Evolutionary conservation across 2,329 filamentous ascomycete species (phyloP).

Genomic region (Phaeosphaeria sp.): DNA sequence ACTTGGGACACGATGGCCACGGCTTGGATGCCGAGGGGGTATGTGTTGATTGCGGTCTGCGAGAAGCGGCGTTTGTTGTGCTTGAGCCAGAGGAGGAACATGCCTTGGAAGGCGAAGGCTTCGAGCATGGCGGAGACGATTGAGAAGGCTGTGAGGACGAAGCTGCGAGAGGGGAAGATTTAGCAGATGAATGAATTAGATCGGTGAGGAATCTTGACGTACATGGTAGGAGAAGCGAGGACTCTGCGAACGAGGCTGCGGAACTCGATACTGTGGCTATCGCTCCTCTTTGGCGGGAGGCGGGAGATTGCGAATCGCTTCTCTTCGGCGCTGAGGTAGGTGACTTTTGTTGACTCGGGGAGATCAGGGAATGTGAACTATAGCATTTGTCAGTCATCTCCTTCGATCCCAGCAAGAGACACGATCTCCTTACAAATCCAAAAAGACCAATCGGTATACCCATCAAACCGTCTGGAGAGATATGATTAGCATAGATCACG

Average conservation of each 20-base stretch:
- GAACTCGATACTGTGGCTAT: slow-evolving; percentile 26
- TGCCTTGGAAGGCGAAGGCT: slow-evolving; percentile 35
- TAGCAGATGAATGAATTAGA: not conserved
- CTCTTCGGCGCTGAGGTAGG: slow-evolving; percentile 23
- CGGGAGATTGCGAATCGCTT: slow-evolving; percentile 24
- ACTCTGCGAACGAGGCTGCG: slow-evolving; percentile 24
- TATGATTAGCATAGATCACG: not conserved
- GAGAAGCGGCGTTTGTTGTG: slow-evolving; percentile 27
- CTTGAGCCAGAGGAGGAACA: slow-evolving; percentile 30
- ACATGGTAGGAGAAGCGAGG: slow-evolving; percentile 22
- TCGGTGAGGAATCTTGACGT: not conserved
- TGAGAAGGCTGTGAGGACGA: slow-evolving; percentile 48
- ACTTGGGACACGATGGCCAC: slow-evolving; percentile 60
- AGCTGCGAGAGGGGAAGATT: slow-evolving; percentile 37
- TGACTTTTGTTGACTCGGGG: slow-evolving; percentile 19
- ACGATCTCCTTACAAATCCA: slow-evolving; percentile 21
- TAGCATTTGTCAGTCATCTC: not conserved
- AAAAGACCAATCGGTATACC: slow-evolving; percentile 28
- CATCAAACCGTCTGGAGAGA: slow-evolving; percentile 27
- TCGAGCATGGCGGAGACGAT: slow-evolving; percentile 43
- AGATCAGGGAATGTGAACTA: slow-evolving; percentile 31
- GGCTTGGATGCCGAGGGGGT: slow-evolving; percentile 64
- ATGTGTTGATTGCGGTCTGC: slow-evolving; percentile 62
- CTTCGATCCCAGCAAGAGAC: not conserved
- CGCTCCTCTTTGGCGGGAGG: slow-evolving; percentile 25